Conservation (phyloP, 2,329 filamentous ascomycete species). For the Ophiostoma piceae region DNA sequence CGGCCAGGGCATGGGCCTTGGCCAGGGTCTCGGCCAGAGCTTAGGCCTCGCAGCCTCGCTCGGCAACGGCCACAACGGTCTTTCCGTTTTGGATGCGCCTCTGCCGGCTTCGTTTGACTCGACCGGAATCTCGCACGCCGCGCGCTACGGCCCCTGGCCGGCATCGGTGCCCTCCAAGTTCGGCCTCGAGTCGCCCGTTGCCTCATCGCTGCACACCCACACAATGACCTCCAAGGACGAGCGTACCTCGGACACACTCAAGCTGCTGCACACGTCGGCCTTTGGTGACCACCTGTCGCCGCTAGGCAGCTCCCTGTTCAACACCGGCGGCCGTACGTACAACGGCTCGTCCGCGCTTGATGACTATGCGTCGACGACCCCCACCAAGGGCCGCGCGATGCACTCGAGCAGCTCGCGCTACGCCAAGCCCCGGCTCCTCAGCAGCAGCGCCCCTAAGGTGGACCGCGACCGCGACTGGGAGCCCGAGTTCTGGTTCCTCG, state of each 20-base stretch:
- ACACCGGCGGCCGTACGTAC: background rate
- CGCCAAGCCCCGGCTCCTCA: conserved; percentile 61
- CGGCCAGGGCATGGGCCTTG: conserved; percentile 39
- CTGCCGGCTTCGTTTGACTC: conserved; percentile 94
- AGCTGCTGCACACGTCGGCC: conserved; percentile 60
- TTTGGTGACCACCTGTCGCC: conserved; percentile 60
- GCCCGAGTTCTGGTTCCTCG: conserved; percentile 64
- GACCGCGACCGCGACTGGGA: conserved; percentile 56
- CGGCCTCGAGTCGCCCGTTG: conserved; percentile 74
- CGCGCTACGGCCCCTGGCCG: conserved; percentile 82
- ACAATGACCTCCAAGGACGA: conserved; percentile 40
- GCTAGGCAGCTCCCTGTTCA: background rate
- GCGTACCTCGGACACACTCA: conserved; percentile 58
- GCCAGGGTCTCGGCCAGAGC: background rate
- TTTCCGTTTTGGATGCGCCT: conserved; percentile 91
- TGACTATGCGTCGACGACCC: background rate
- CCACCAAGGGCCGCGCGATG: conserved; percentile 40
- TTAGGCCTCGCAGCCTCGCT: conserved; percentile 48
- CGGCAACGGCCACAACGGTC: conserved; percentile 62
- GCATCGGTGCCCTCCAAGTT: conserved; percentile 91
- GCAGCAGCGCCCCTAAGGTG: conserved; percentile 58
- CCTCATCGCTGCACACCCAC: conserved; percentile 54
- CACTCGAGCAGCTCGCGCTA: conserved; percentile 55
- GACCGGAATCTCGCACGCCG: conserved; percentile 87
- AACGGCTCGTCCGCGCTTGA: background rate